phyloP scores from a whole-genome alignment of 192 early-diverging fungal genomes.

The Umbelopsis sp. region DNA sequence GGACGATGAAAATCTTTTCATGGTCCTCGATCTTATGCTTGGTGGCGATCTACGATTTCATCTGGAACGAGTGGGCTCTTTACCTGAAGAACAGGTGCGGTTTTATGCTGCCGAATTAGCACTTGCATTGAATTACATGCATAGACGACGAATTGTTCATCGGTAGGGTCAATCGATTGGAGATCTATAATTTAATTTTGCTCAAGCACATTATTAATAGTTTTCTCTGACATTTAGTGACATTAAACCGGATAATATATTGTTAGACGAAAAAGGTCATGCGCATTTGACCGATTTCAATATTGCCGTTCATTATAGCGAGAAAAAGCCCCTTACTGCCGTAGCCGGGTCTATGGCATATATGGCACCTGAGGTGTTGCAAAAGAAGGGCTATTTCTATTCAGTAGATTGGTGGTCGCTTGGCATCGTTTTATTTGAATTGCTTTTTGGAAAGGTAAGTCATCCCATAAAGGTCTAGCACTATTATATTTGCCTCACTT shows the following conservation, averaged over 20 bases:
- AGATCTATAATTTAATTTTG: background rate
- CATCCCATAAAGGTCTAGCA: conserved; percentile 2
- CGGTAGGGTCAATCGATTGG: conserved; percentile 33
- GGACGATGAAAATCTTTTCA: conserved; percentile 91
- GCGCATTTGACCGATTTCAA: conserved; percentile 88
- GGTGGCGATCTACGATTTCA: conserved; percentile 95
- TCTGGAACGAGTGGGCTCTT: conserved; percentile 63
- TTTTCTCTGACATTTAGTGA: conserved; percentile 51
- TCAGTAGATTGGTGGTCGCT: conserved; percentile 79
- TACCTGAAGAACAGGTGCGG: conserved; percentile 70
- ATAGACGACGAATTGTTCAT: conserved; percentile 73
- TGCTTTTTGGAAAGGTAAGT: conserved; percentile 74
- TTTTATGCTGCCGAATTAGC: conserved; percentile 76
- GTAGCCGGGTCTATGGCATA: conserved; percentile 86
- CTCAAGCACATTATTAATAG: background rate
- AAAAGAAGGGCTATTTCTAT: conserved; percentile 53
- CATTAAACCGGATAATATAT: conserved; percentile 86
- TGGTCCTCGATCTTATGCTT: conserved; percentile 93
- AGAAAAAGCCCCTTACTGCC: conserved; percentile 66
- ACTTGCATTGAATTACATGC: conserved; percentile 69
- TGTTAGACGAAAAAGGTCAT: conserved; percentile 77
- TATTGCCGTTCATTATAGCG: conserved; percentile 74
- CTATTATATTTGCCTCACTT: background rate
- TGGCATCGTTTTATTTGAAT: conserved; percentile 78
- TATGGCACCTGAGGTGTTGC: conserved; percentile 84